Evolutionary conservation across 805 yeast genomes (phyloP).

Genomic region (Kazachstania martiniae): DNA sequence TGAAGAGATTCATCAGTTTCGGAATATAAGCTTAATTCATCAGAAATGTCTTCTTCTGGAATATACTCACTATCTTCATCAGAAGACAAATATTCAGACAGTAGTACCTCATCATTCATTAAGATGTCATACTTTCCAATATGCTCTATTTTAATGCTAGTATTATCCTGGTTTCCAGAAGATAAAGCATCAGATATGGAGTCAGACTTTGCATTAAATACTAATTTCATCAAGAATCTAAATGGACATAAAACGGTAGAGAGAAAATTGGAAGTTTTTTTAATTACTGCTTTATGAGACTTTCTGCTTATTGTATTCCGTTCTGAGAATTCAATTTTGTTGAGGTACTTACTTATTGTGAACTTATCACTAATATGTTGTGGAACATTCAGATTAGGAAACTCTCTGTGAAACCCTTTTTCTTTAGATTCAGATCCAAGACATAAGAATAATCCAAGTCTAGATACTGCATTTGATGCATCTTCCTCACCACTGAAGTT

Average conservation of each 20-base stretch:
- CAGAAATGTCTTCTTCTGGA: neutral
- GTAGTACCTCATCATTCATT: neutral
- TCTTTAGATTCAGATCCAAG: constrained; percentile 13
- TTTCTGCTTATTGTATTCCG: too few species aligned
- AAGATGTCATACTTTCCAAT: neutral
- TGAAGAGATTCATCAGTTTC: too few species aligned
- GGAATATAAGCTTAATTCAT: too few species aligned
- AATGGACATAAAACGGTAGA: too few species aligned
- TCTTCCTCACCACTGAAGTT: constrained; percentile 27
- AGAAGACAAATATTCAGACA: neutral
- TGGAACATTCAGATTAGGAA: constrained; percentile 14
- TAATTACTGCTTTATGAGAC: too few species aligned
- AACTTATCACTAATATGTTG: constrained; percentile 8
- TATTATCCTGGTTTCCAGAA: too few species aligned
- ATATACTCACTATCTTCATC: constrained; percentile 1
- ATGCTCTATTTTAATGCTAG: neutral
- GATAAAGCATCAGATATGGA: too few species aligned
- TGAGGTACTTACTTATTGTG: constrained; percentile 4
- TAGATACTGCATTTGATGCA: constrained; percentile 14
- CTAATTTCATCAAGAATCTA: too few species aligned
- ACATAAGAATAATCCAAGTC: constrained; percentile 16
- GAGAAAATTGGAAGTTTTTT: neutral
- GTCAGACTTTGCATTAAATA: too few species aligned
- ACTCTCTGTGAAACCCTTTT: constrained; percentile 20
- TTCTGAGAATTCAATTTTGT: neutral